Evolutionary conservation across 2,329 filamentous ascomycete genomes (phyloP), one percentile per base, ranked within the genome.

Genomic region (Pyrenochaeta sp.): DNA sequence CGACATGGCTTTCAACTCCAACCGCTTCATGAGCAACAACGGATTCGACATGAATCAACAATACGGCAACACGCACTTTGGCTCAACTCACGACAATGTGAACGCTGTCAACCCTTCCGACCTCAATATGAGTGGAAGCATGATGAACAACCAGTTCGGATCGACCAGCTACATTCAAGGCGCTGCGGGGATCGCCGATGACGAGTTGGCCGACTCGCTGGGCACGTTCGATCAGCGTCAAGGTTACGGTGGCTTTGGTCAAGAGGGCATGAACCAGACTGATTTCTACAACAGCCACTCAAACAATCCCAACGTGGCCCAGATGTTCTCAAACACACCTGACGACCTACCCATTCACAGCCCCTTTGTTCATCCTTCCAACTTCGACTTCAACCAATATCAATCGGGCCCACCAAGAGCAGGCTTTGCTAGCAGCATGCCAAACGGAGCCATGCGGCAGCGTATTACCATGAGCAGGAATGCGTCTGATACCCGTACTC

Each of bases 271-370:
- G 54, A 77, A 78, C 41, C 84, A 88, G 70, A 57, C 67, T 44
- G 85, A 87, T 78, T 79, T 77, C 47, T 68, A 68, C 58, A 59
- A 66, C 51, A 56, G 55, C 28, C 64, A 68, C 45, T 44, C 59
- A 28, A 69, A 57, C 50, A 61, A 89, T 53, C 83, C 85, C 34
- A 85, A 88, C 44, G 85, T 90, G 65, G 87, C 88, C 54, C 70
- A 72, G 63, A 84, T 90, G 50, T 97, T 88, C 72, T 96, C 93
- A 14, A 90, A 89, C 68, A 96, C 92, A 2, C 92, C 93, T 3
- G 93, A 97, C 49, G 90, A 90, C 38, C 88, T 90, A 39, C 91
- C 93, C 5, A 93, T 96, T 48, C 89, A 95, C 65, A 96, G 91
- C 61, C 93, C 93, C 0, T 96, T 91, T 63, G 82, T 89, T 28